Base-by-base conservation (phyloP, 2,329 filamentous ascomycete species). In the Metarhizium album region DNA sequence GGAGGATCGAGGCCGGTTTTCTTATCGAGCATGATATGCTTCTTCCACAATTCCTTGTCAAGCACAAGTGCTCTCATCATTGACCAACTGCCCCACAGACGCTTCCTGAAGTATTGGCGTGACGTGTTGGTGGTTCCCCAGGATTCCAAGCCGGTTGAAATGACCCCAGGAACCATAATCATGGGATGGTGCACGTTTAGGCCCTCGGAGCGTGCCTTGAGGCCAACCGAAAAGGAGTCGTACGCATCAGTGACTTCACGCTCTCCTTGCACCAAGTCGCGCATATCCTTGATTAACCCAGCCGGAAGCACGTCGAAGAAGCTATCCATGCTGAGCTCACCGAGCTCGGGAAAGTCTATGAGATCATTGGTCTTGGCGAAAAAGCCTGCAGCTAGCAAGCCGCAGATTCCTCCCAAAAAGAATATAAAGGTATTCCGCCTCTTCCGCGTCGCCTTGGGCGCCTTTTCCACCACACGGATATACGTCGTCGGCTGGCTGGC, bases 111-210 rank as follows among this genome's bases (percentile, higher is more conserved):
- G 69, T 97, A 98, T 53, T 85, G 86, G 35, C 89, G 80, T 7
- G 90, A 95, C 42, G 76, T 74, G 62, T 90, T 87, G 47, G 86
- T 83, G 0, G 93, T 97, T 3, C 91, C 89, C 93, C 93, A 98
- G 46, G 89, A 95, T 69, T 98, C 93, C 23, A 98, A 78, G 1
- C 93, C 93, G 0, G 93, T 97, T 0, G 93, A 97, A 58, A 98
- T 98, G 53, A 98, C 93, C 4, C 93, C 93, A 0, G 93, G 93
- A 9, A 98, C 83, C 91, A 98, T 97, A 56, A 98, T 87, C 54
- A 98, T 84, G 1, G 93, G 89, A 60, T 96, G 90, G 53, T 87
- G 78, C 16, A 87, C 91, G 46, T 78, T 67, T 18, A 97, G 76
- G 1, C 94, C 94, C 65, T 96, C 86, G 4, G 83, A 73, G 38